A percentile compares a stretch with the other conserved stretches of the same genome.
These are phyloP conservation scores for Candida golubevii DNA, from an alignment of 805 yeast genomes.

Conservation along the genomic window DNA sequence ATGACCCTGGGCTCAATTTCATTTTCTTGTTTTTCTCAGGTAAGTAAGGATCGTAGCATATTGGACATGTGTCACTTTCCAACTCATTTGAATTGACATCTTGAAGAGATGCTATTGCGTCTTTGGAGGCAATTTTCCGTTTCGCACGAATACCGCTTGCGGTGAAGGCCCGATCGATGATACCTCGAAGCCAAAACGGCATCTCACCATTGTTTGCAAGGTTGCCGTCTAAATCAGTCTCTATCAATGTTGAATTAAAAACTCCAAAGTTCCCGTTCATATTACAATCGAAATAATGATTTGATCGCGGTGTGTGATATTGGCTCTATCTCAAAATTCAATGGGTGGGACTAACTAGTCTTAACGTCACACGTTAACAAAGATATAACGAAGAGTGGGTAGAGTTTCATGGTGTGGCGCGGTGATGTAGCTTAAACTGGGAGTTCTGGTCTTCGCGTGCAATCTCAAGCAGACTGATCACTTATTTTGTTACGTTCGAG, in stretches of 20 bases:
- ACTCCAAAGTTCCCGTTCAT: conserved; percentile 11
- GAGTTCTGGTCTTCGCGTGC: too few species aligned
- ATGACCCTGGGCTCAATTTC: conserved; percentile 7
- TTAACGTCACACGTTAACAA: too few species aligned
- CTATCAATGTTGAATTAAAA: conserved; percentile 12
- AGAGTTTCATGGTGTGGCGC: too few species aligned
- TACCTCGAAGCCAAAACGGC: conserved; percentile 19
- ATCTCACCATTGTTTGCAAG: conserved; percentile 12
- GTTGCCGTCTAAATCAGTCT: conserved; percentile 16
- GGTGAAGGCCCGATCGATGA: conserved; percentile 31
- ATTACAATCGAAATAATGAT: too few species aligned
- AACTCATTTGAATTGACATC: conserved; percentile 19
- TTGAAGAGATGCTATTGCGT: conserved; percentile 33
- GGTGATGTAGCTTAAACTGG: too few species aligned
- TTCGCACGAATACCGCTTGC: conserved; percentile 24
- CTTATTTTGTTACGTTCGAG: too few species aligned
- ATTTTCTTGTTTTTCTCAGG: conserved; percentile 10
- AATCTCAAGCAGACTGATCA: too few species aligned
- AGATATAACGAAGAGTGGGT: too few species aligned
- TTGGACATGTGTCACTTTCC: conserved; percentile 31
- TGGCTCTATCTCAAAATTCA: too few species aligned
- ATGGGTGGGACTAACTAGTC: too few species aligned
- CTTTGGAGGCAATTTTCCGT: conserved; percentile 32
- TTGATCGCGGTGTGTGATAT: too few species aligned
- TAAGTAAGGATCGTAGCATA: conserved; percentile 37